Evolutionary conservation across 352 stramenopile species (phyloP).

Genomic region (Globisporangium echinulatum): DNA sequence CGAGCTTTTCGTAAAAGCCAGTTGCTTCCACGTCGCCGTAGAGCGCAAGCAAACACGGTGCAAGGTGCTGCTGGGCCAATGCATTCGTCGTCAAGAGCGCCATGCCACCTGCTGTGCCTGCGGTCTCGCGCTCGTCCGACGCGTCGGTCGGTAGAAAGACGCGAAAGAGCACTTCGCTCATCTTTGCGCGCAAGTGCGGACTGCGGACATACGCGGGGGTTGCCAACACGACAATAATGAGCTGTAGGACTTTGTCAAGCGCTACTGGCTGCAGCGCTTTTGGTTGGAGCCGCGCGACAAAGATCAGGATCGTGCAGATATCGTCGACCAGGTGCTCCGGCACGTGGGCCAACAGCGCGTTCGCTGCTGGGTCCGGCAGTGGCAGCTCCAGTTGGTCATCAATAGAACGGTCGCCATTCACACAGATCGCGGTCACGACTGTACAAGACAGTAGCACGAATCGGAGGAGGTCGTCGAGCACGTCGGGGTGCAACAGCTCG

Average conservation of each 20-base stretch:
- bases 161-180: constrained; percentile 95
- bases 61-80: constrained; percentile 83
- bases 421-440: constrained; percentile 56
- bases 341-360: constrained; percentile 64
- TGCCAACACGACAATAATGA: constrained; percentile 90
- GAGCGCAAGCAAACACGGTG: constrained; percentile 93
- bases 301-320: constrained; percentile 89
- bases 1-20: constrained; percentile 97
- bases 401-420: background rate
- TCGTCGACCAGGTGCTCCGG: constrained; percentile 96
- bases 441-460: constrained; percentile 63
- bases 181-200: constrained; percentile 93
- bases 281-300: constrained; percentile 82
- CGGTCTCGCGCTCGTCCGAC: constrained; percentile 67
- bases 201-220: constrained; percentile 80
- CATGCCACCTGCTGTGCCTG: constrained; percentile 33
- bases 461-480: constrained; percentile 71
- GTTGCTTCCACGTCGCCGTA: constrained; percentile 98
- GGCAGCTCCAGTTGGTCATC: constrained; percentile 26
- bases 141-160: constrained; percentile 92
- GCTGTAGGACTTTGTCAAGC: constrained; percentile 84
- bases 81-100: constrained; percentile 57
- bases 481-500: constrained; percentile 68
- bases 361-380: constrained; percentile 18
- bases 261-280: constrained; percentile 82